phyloP scores from a whole-genome alignment of 371 early-diverging fungal genomes.

The Rhizopus arrhizus region DNA sequence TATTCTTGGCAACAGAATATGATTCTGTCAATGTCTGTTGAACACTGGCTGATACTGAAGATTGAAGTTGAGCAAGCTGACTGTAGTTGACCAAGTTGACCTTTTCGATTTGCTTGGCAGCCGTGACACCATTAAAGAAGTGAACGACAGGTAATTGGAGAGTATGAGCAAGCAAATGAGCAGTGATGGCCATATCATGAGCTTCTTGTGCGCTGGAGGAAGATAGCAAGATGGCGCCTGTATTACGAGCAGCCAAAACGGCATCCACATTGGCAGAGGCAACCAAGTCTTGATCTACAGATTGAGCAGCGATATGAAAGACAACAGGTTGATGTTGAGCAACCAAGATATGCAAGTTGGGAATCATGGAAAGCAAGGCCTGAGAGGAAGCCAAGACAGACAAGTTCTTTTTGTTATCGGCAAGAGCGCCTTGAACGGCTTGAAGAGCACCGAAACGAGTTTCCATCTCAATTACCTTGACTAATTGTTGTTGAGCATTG shows the following conservation, averaged over 20 bases:
- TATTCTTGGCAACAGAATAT: slow-evolving; percentile 47
- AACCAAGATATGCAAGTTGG: slow-evolving; percentile 75
- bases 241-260: slow-evolving; percentile 69
- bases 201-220: slow-evolving; percentile 80
- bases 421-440: slow-evolving; percentile 80
- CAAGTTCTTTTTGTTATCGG: slow-evolving; percentile 38
- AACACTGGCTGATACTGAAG: slow-evolving; percentile 5
- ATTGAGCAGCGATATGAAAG: slow-evolving; percentile 79
- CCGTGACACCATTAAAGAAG: slow-evolving; percentile 70
- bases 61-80: slow-evolving; percentile 42
- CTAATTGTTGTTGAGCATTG: slow-evolving; percentile 66
- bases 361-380: slow-evolving; percentile 80
- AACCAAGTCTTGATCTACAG: slow-evolving; percentile 60
- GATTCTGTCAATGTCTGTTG: slow-evolving; percentile 26
- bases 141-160: slow-evolving; percentile 72
- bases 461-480: slow-evolving; percentile 70
- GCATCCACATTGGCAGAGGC: slow-evolving; percentile 62
- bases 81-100: slow-evolving; percentile 52
- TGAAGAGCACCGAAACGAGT: slow-evolving; percentile 83
- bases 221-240: slow-evolving; percentile 67
- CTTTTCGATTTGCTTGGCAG: slow-evolving; percentile 50
- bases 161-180: slow-evolving; percentile 65
- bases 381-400: slow-evolving; percentile 74
- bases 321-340: slow-evolving; percentile 68
- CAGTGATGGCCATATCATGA: slow-evolving; percentile 72